A percentile compares a stretch with the other conserved stretches of the same genome.
These are phyloP conservation scores for Candida arabinofermentans DNA, from an alignment of 805 yeast species.

Conservation along the genomic window DNA sequence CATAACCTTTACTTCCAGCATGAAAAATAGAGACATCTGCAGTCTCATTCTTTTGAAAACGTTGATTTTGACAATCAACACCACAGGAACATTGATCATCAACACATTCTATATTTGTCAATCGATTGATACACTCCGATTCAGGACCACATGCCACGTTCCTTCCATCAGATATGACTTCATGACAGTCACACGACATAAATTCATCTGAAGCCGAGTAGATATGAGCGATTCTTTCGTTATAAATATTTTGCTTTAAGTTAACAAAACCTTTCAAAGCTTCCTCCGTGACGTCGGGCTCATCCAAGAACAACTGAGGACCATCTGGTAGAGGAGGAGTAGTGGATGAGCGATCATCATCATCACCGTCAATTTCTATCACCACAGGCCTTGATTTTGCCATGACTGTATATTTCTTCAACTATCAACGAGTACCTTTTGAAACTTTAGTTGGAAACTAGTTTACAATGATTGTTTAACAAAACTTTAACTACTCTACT, in stretches of 20 bases:
- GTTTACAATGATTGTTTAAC: no score
- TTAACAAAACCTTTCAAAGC: constrained; percentile 57
- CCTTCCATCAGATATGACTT: constrained; percentile 40
- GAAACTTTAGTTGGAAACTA: no score
- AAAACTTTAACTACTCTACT: no score
- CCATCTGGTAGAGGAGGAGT: constrained; percentile 17
- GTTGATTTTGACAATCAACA: constrained; percentile 73
- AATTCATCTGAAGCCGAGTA: constrained; percentile 65
- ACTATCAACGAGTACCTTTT: no score
- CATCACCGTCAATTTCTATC: constrained; percentile 1
- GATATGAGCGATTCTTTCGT: constrained; percentile 56
- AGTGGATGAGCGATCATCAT: constrained; percentile 10
- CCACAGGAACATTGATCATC: constrained; percentile 73
- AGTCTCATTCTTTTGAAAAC: constrained; percentile 76
- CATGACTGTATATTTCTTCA: no score
- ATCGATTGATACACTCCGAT: constrained; percentile 86
- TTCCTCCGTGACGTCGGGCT: constrained; percentile 61
- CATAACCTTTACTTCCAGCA: constrained; percentile 86
- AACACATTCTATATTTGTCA: constrained; percentile 89
- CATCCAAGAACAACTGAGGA: constrained; percentile 32
- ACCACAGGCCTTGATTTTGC: not conserved
- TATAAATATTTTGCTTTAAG: constrained; percentile 59
- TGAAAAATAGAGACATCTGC: constrained; percentile 76
- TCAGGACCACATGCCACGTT: constrained; percentile 77
- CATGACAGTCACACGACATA: constrained; percentile 88